phyloP scores from a whole-genome alignment of 345 rosid species.

The Eucalyptus camaldulensis region DNA sequence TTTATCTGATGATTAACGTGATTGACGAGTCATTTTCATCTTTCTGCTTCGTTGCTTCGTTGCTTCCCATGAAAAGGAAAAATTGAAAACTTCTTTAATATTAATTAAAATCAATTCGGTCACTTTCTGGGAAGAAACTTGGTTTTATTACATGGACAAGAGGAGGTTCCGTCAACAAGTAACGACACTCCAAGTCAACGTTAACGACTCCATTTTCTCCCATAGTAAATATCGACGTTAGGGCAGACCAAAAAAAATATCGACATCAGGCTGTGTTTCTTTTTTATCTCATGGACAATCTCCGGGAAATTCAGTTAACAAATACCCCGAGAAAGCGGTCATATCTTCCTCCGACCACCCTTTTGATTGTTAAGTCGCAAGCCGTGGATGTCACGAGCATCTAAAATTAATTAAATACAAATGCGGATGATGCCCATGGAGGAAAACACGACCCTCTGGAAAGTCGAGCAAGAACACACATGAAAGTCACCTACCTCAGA shows the following conservation, averaged over 20 bases:
- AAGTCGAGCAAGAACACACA: background rate
- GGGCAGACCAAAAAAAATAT: no score
- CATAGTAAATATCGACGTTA: background rate
- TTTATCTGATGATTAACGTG: background rate
- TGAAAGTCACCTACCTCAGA: background rate
- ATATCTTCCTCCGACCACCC: background rate
- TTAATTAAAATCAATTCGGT: background rate
- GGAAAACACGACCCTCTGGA: background rate
- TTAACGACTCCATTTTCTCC: background rate
- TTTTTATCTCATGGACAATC: background rate
- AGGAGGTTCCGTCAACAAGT: background rate
- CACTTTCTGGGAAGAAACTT: background rate
- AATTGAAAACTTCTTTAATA: background rate
- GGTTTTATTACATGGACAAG: background rate
- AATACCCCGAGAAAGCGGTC: background rate
- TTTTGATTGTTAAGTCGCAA: background rate
- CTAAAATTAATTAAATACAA: background rate
- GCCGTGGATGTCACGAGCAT: background rate
- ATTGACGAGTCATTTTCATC: background rate
- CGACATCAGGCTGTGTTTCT: background rate
- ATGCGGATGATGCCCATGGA: background rate
- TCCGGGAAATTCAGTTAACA: background rate
- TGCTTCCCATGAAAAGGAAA: background rate
- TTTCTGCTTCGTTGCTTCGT: background rate
- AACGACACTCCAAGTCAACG: background rate